phyloP scores from a whole-genome alignment of 768 basidiomycete species.

The Suillus placidus region DNA sequence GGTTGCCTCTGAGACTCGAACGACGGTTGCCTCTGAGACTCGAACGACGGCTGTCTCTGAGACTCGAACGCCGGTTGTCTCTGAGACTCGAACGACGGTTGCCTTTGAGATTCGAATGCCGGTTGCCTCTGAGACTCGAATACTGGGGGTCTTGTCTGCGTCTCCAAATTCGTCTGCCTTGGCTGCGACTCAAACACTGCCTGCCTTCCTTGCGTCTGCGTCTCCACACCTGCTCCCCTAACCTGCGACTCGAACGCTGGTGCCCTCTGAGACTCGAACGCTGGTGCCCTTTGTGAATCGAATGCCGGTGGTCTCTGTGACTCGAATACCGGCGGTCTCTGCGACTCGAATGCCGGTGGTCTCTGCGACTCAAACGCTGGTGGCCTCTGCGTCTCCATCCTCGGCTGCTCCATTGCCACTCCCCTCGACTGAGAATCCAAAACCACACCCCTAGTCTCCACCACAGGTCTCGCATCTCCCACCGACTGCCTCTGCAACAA shows the following conservation, averaged over 20 bases:
- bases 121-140: not conserved
- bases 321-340: not conserved
- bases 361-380: not conserved
- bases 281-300: not conserved
- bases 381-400: not conserved
- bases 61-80: no score
- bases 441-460: not conserved
- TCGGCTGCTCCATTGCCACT: not conserved
- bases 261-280: not conserved
- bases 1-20: not conserved
- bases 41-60: no score
- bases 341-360: no score
- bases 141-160: not conserved
- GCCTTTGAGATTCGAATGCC: no score
- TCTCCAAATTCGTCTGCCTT: not conserved
- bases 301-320: not conserved
- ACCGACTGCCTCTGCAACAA: slow-evolving; percentile 2
- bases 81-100: no score
- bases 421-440: not conserved
- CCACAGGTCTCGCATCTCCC: not conserved
- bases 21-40: no score
- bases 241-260: not conserved
- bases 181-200: not conserved
- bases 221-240: not conserved
- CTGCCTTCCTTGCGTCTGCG: not conserved